Evolutionary conservation across 2,329 filamentous ascomycete species (phyloP).

Genomic region (Coniochaeta sp.): DNA sequence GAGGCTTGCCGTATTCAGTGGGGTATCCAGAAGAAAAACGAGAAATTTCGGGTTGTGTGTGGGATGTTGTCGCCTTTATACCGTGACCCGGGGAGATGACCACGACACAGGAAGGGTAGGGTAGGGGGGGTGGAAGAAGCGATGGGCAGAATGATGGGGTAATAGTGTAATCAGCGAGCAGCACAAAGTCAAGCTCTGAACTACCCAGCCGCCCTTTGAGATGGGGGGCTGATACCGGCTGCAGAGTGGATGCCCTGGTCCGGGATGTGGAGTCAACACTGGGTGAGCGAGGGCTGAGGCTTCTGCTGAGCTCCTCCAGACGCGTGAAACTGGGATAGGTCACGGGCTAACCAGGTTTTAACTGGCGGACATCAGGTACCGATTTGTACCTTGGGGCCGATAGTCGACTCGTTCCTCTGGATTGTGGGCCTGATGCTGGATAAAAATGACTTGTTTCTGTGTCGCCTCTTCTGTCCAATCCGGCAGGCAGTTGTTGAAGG

Average conservation of each 20-base stretch:
- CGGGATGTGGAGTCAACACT: neutral
- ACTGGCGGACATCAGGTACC: neutral
- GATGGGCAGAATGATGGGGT: neutral
- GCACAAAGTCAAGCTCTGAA: neutral
- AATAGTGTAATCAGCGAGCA: neutral
- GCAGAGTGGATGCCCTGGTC: neutral
- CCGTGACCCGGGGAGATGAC: neutral
- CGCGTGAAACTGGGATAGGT: neutral
- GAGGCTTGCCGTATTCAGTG: neutral
- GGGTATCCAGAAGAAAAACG: neutral
- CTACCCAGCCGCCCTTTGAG: neutral
- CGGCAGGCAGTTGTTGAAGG: neutral
- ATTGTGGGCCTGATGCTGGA: neutral
- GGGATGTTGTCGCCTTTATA: constrained; percentile 1
- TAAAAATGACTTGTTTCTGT: neutral
- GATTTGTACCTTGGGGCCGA: neutral
- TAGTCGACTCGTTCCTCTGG: neutral
- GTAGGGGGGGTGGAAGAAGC: no score
- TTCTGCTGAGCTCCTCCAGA: neutral
- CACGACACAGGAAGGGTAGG: neutral
- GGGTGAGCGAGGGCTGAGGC: neutral
- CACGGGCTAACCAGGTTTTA: neutral
- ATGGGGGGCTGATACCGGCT: constrained; percentile 1
- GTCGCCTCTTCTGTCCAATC: neutral
- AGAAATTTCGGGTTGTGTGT: neutral